A percentile compares a stretch with the other conserved stretches of the same genome.
Conservation (phyloP, 2,329 filamentous ascomycete genomes). For the Apiospora phragmitis region DNA sequence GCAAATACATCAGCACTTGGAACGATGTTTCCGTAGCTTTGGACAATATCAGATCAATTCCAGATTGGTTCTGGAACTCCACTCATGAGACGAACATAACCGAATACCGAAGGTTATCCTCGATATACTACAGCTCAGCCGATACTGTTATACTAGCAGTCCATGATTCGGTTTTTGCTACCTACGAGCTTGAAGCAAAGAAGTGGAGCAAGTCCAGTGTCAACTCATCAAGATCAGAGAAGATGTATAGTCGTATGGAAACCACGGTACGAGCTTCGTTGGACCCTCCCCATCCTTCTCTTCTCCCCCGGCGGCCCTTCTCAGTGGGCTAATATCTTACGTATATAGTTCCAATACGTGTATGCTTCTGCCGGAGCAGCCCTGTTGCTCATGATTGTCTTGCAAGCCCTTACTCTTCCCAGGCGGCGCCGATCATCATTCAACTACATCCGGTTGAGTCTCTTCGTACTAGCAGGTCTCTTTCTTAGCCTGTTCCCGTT, state of each 20-base stretch:
- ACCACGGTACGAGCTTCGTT: neutral
- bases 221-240: too few relatives aligned
- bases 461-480: constrained; percentile 20
- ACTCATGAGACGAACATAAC: too few relatives aligned
- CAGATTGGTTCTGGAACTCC: neutral
- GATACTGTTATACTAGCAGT: too few relatives aligned
- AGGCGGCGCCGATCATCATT: constrained; percentile 25
- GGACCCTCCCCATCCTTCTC: too few relatives aligned
- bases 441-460: constrained; percentile 20
- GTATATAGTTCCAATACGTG: constrained; percentile 10
- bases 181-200: too few relatives aligned
- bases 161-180: too few relatives aligned
- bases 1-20: too few relatives aligned
- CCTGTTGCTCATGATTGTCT: constrained; percentile 25
- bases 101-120: too few relatives aligned
- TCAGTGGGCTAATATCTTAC: neutral
- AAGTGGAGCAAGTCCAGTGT: too few relatives aligned
- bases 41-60: neutral
- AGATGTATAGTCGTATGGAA: neutral
- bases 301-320: too few relatives aligned
- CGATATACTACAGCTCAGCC: too few relatives aligned
- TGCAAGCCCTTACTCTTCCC: constrained; percentile 20
- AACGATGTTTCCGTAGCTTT: neutral
- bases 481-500: constrained; percentile 15
- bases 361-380: constrained; percentile 21